Base-by-base conservation (phyloP, 805 yeast species). In the Wickerhamia fluorescens region DNA sequence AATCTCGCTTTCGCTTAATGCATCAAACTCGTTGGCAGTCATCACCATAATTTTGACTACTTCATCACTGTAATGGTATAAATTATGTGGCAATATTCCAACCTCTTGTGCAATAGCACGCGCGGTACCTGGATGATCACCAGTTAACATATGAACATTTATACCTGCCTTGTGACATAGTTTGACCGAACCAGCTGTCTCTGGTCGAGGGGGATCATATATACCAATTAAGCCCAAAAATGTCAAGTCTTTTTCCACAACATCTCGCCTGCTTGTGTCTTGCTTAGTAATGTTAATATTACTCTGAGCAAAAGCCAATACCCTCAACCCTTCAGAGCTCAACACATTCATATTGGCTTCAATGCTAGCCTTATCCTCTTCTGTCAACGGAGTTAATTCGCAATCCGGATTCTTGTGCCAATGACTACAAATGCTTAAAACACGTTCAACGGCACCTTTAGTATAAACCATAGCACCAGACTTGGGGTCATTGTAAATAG, bases 1-100 rank as follows among this genome's bases (percentile, higher is more conserved):
- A 39, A 82, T 66, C 42, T 79, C 66, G 1, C 61, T 73, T 32
- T 80, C 84, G 3, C 66, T 35, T 30, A 81, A 60, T 4, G 64
- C 62, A 48, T 81, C 89, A 56, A 81, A 82, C 36, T 80, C 77
- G 29, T 65, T 44, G 3, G 88, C 92, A 6, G 85, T 73, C 84
- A 82, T 77, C 16, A 78, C 79, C 85, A 80, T 78, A 13, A 46
- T 49, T 28, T 49, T 38, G 5, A 55, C 59, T 9, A 58, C 61
- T 7, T 58, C 61, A 9, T 42, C 48, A 23, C 49, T 34, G 32
- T 58, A 58, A 32, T 56, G 59, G 34, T 47, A 51, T 29, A 58
- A 44, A 32, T 58, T 56, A 28, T 58, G 66, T 7, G 88, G 61
- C 23, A 55, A 37, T 19, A 55, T 55, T 6, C 59, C 61, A 5